Evolutionary conservation across 1,284 basidiomycete species (phyloP), one percentile per base, ranked within the genome.

Genomic region (Agroathelia rolfsii): DNA sequence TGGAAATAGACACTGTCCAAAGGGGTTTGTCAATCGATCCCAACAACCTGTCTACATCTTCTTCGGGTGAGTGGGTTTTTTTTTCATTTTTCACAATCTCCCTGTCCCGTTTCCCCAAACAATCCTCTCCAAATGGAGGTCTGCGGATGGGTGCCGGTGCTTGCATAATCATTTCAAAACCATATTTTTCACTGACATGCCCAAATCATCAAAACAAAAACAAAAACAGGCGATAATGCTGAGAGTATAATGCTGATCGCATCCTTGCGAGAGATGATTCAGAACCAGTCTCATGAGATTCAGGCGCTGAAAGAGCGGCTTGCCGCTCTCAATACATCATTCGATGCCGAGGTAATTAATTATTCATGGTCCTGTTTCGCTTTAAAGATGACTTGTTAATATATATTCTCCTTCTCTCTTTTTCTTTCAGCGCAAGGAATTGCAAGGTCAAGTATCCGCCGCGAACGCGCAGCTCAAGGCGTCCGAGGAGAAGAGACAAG

Each of bases 171-270:
- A n/a, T n/a, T n/a, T n/a, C n/a, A n/a, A n/a, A n/a, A n/a, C n/a
- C n/a, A n/a, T n/a, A n/a, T n/a, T n/a, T n/a, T n/a, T n/a, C n/a
- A n/a, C n/a, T n/a, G n/a, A n/a, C n/a, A n/a, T n/a, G n/a, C n/a
- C n/a, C n/a, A n/a, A n/a, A n/a, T n/a, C n/a, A n/a, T n/a, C n/a
- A n/a, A n/a, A n/a, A n/a, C n/a, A n/a, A n/a, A n/a, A n/a, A n/a
- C n/a, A n/a, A n/a, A n/a, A n/a, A 40, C 43, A 74, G 74, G 76
- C 2, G 83, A 82, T 48, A 82, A 71, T 45, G 69, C 77, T 2
- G 87, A 93, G 50, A 72, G 77, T 3, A 70, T 76, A 10, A 80
- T 85, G 58, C 63, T 94, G 26, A 78, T 94, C 39, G 68, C 72
- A 10, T 86, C 84, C 2, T 61, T 95, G 34, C 75, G 84, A 25